These are phyloP conservation scores for Xanthoconium stramineum DNA, from an alignment of 768 basidiomycete species.

Conservation along the genomic window DNA sequence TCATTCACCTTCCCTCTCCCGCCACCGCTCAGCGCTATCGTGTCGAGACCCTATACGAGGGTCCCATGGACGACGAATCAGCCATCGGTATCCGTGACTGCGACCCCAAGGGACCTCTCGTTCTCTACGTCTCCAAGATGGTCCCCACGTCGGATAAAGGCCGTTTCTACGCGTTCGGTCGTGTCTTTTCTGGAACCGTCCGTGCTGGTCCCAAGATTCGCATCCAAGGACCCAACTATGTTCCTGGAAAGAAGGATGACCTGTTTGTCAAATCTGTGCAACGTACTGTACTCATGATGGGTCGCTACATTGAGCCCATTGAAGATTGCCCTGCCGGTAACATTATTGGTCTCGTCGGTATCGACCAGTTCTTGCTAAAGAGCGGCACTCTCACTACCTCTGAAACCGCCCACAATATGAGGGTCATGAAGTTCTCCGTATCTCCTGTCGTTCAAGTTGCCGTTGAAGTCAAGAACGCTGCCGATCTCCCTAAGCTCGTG, in stretches of 20 bases:
- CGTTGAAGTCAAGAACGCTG: constrained; percentile 99
- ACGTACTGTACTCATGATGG: constrained; percentile 99
- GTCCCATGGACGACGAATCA: constrained; percentile 99
- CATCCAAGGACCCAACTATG: constrained; percentile 98
- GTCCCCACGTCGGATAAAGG: constrained; percentile 99
- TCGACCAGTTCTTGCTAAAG: constrained; percentile 99
- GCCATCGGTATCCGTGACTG: constrained; percentile 98
- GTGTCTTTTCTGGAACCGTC: constrained; percentile 99
- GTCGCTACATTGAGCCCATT: constrained; percentile 96
- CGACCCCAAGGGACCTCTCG: constrained; percentile 93
- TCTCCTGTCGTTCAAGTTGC: constrained; percentile 99
- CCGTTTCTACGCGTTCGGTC: constrained; percentile 99
- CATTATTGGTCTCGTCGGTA: constrained; percentile 98
- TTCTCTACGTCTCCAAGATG: constrained; percentile 99
- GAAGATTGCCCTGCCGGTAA: constrained; percentile 99
- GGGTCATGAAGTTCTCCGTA: constrained; percentile 99
- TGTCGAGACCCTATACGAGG: constrained; percentile 99
- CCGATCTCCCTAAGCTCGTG: constrained; percentile 98
- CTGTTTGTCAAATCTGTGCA: constrained; percentile 97
- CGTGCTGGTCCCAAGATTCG: constrained; percentile 97
- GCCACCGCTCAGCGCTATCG: constrained; percentile 97
- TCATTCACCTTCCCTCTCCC: constrained; percentile 98
- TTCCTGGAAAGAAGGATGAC: constrained; percentile 99
- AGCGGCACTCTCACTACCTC: constrained; percentile 96
- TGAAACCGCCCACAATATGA: constrained; percentile 99